Conservation (phyloP, 78 protist genomes). For the Paratrimastix pyriformis region DNA sequence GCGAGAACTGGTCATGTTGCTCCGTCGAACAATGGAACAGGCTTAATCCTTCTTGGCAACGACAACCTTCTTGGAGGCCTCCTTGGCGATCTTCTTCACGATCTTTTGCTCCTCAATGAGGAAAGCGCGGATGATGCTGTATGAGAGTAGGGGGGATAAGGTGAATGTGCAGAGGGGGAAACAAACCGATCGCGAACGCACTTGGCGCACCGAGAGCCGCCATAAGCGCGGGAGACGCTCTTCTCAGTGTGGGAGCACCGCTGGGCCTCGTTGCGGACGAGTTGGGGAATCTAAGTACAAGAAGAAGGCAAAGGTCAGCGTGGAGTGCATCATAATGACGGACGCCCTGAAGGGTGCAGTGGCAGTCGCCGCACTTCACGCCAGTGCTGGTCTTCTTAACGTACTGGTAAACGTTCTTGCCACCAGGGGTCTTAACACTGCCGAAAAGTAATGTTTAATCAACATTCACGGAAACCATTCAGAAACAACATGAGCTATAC, state of each 20-base stretch:
- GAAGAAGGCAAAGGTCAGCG: neutral
- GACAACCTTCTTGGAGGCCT: conserved; percentile 5
- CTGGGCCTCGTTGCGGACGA: conserved; percentile 51
- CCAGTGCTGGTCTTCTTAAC: conserved; percentile 51
- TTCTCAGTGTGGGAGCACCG: conserved; percentile 40
- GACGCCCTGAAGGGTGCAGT: conserved; percentile 58
- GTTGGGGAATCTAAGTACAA: conserved; percentile 37
- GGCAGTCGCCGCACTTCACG: conserved; percentile 78
- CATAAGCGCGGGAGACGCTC: conserved; percentile 84
- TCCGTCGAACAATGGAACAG: too few species aligned
- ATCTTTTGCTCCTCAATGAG: conserved; percentile 90
- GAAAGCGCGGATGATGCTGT: conserved; percentile 87
- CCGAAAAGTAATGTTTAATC: too few species aligned
- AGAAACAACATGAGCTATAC: conserved; percentile 28
- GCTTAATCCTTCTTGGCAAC: too few species aligned
- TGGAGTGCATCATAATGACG: neutral
- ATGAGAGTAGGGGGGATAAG: neutral
- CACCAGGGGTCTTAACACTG: conserved; percentile 69
- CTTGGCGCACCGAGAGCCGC: conserved; percentile 69
- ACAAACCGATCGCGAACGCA: conserved; percentile 75
- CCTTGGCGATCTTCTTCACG: conserved; percentile 75
- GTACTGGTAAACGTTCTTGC: conserved; percentile 56
- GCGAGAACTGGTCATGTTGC: too few species aligned
- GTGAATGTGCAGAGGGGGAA: neutral
- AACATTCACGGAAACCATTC: neutral